Conservation (phyloP, 2,329 filamentous ascomycete species). For the Exophiala sideris region DNA sequence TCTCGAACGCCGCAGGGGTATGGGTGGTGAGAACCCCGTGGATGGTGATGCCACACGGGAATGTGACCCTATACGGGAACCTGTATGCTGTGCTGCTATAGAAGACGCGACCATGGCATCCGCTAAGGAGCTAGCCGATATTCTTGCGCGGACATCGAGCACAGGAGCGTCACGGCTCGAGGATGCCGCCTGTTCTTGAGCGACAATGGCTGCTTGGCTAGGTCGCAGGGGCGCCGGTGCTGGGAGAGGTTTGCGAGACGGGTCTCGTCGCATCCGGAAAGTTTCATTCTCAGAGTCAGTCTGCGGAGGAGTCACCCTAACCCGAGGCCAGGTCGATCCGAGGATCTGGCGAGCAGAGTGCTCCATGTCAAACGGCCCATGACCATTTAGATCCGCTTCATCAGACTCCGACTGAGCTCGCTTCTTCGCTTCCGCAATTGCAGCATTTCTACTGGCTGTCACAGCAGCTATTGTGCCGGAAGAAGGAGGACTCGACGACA, state of each 20-base stretch:
- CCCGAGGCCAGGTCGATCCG: constrained; percentile 4
- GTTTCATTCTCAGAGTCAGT: constrained; percentile 18
- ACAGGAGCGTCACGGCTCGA: constrained; percentile 2
- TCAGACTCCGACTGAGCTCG: constrained; percentile 11
- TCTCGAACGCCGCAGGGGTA: constrained; percentile 38
- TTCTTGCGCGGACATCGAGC: constrained; percentile 10
- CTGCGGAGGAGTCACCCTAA: constrained; percentile 16
- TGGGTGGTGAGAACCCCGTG: constrained; percentile 36
- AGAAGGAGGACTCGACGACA: constrained; percentile 7
- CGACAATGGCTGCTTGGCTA: constrained; percentile 11
- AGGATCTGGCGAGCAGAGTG: background rate
- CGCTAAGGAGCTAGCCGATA: constrained; percentile 39
- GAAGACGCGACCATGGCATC: constrained; percentile 49
- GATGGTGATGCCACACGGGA: constrained; percentile 36
- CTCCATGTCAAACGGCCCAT: background rate
- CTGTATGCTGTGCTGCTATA: constrained; percentile 41
- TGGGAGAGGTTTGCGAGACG: constrained; percentile 1
- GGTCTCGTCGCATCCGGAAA: background rate
- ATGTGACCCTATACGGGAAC: constrained; percentile 37
- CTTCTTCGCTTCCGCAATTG: constrained; percentile 11
- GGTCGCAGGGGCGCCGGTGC: constrained; percentile 15
- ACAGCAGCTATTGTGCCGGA: constrained; percentile 18
- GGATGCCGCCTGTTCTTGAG: constrained; percentile 10
- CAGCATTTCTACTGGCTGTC: constrained; percentile 20
- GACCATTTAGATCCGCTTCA: constrained; percentile 1